Base-by-base conservation (phyloP, 2,329 filamentous ascomycete genomes). In the Helminthosporium solani region DNA sequence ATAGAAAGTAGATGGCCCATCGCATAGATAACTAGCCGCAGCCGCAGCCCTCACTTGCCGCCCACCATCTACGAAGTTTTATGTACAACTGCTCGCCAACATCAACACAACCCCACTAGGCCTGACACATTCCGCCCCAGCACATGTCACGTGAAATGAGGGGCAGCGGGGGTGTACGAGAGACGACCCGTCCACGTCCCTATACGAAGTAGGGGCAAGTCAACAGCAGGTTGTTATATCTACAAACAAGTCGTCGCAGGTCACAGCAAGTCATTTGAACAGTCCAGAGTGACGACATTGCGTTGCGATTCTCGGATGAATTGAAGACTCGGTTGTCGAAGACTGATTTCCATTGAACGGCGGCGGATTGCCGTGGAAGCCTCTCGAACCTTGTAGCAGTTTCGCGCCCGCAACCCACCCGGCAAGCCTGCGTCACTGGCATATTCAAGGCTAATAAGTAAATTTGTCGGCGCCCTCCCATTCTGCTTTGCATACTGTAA, bases 11-110 rank as follows among this genome's bases (percentile, higher is more conserved):
- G n/a, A n/a, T n/a, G n/a, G n/a, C n/a, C n/a, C n/a, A n/a, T n/a
- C n/a, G n/a, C n/a, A n/a, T n/a, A n/a, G n/a, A n/a, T n/a, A n/a
- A n/a, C n/a, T n/a, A n/a, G n/a, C n/a, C n/a, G n/a, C n/a, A n/a
- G n/a, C n/a, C n/a, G n/a, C n/a, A n/a, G n/a, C n/a, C n/a, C n/a
- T n/a, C n/a, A n/a, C n/a, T n/a, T n/a, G n/a, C n/a, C 53, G 54
- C 63, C 65, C 66, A 68, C 66, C 66, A 64, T 64, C 66, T 67
- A 33, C 42, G n/a, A n/a, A n/a, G n/a, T n/a, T n/a, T n/a, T 57
- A 49, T 63, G 66, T 31, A 40, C 20, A 14, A 19, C 20, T 25
- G 8, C 9, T 25, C 19, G 20, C 20, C 20, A 35, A 35, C 15
- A 19, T n/a, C n/a, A n/a, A n/a, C n/a, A n/a, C n/a, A 18, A 7